Evolutionary conservation across 2,329 filamentous ascomycete genomes (phyloP).

Genomic region (Aspergillus brasiliensis): DNA sequence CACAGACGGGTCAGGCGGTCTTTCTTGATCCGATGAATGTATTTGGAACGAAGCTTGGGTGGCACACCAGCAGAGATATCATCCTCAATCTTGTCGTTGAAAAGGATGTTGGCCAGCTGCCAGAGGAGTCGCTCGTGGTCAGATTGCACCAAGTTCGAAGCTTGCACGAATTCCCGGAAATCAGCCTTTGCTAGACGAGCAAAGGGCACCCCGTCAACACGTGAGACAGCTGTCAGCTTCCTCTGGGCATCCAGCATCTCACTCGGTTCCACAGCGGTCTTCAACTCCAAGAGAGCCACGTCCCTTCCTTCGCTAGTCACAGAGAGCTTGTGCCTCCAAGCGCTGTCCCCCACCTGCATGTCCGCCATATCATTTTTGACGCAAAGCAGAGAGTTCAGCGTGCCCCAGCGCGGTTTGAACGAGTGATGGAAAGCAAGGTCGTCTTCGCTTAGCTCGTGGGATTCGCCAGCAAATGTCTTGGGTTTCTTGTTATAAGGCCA

Average conservation of each 20-base stretch:
- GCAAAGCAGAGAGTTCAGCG: constrained; percentile 72
- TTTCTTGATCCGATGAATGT: constrained; percentile 50
- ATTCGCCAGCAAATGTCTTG: constrained; percentile 66
- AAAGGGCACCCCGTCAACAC: constrained; percentile 62
- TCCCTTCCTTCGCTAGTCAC: constrained; percentile 38
- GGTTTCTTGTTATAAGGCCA: constrained; percentile 83
- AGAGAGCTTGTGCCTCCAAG: constrained; percentile 57
- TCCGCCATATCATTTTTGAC: constrained; percentile 46
- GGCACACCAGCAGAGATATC: constrained; percentile 48
- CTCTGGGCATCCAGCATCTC: constrained; percentile 39
- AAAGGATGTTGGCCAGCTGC: constrained; percentile 83
- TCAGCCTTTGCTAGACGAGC: constrained; percentile 42
- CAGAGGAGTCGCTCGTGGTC: constrained; percentile 62
- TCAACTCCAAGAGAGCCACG: constrained; percentile 32
- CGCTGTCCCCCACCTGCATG: constrained; percentile 28
- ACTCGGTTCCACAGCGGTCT: constrained; percentile 25
- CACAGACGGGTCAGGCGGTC: constrained; percentile 49
- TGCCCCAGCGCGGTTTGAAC: constrained; percentile 78
- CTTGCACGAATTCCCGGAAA: constrained; percentile 36
- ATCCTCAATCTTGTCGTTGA: constrained; percentile 64
- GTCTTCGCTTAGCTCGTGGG: constrained; percentile 60
- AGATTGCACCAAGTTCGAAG: constrained; percentile 29
- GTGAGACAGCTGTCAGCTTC: constrained; percentile 46
- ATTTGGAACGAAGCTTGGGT: constrained; percentile 40
- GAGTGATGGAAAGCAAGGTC: constrained; percentile 72